phyloP scores from a whole-genome alignment of 176 grass and related monocot species.

The Aechmea fasciata region DNA sequence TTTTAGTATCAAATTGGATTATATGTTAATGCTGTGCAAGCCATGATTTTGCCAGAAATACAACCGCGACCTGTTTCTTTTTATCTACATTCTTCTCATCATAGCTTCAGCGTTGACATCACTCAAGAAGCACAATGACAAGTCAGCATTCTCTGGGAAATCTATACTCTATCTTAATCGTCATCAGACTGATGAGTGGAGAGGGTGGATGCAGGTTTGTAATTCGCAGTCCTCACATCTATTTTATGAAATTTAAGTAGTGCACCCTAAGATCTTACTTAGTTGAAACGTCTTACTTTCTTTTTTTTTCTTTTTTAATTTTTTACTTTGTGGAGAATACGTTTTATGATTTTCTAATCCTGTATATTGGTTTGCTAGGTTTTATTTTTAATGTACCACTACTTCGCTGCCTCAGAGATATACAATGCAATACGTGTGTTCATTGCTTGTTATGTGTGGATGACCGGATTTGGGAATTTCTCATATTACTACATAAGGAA shows the following conservation, averaged over 20 bases:
- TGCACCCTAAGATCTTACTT: background rate
- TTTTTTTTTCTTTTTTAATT: background rate
- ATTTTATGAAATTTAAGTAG: background rate
- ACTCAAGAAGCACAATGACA: conserved; percentile 67
- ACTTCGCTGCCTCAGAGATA: conserved; percentile 84
- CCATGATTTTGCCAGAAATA: conserved; percentile 47
- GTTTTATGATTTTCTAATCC: conserved; percentile 11
- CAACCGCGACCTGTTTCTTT: conserved; percentile 82
- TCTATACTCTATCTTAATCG: conserved; percentile 69
- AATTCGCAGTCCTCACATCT: conserved; percentile 7
- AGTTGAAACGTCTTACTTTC: background rate
- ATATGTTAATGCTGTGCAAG: conserved; percentile 7
- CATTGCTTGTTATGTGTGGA: conserved; percentile 84
- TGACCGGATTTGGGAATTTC: conserved; percentile 96
- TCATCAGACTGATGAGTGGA: conserved; percentile 91
- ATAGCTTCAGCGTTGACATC: conserved; percentile 61
- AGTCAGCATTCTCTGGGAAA: conserved; percentile 62
- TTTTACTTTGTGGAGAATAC: background rate
- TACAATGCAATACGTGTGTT: conserved; percentile 91
- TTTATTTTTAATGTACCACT: conserved; percentile 84
- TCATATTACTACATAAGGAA: conserved; percentile 81
- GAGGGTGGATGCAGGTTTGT: conserved; percentile 88
- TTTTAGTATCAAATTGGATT: conserved; percentile 2
- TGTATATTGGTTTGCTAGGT: conserved; percentile 36
- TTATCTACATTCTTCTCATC: conserved; percentile 79